A percentile compares a stretch with the other conserved stretches of the same genome.
Conservation (phyloP, 179 eudicot genomes). For the Vitellaria paradoxa region DNA sequence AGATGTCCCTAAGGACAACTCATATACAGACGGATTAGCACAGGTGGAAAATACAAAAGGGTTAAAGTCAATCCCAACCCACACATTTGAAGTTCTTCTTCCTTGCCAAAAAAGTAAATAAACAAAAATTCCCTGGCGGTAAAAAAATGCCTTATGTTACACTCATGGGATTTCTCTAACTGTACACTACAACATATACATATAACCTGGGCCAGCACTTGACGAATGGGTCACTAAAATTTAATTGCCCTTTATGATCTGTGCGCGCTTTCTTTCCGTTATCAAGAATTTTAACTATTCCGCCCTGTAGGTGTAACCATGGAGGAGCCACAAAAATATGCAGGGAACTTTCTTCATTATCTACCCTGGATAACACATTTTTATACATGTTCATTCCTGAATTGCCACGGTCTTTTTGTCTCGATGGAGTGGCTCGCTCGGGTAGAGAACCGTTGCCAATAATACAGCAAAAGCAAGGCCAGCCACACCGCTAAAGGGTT, state of each 20-base stretch:
- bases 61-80: no score
- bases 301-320: not conserved
- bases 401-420: slow-evolving; percentile 16
- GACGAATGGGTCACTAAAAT: not conserved
- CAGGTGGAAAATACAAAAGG: no score
- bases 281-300: not conserved
- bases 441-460: slow-evolving; percentile 61
- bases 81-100: no score
- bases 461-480: slow-evolving; percentile 62
- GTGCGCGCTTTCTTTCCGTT: not conserved
- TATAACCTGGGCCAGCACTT: not conserved
- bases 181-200: not conserved
- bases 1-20: not conserved
- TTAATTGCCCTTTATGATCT: not conserved
- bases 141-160: not conserved
- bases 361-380: not conserved
- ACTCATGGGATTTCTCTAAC: not conserved
- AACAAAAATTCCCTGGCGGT: not conserved
- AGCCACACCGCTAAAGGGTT: slow-evolving; percentile 71
- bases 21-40: not conserved
- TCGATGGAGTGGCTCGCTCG: slow-evolving; percentile 29
- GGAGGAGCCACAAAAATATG: not conserved
- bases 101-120: no score
- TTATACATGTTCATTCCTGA: slow-evolving; percentile 11
- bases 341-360: not conserved